Percentiles rank a stretch among this genome's conserved stretches.
phyloP scores from a whole-genome alignment of 768 basidiomycete genomes.

The Lactifluus volemus region DNA sequence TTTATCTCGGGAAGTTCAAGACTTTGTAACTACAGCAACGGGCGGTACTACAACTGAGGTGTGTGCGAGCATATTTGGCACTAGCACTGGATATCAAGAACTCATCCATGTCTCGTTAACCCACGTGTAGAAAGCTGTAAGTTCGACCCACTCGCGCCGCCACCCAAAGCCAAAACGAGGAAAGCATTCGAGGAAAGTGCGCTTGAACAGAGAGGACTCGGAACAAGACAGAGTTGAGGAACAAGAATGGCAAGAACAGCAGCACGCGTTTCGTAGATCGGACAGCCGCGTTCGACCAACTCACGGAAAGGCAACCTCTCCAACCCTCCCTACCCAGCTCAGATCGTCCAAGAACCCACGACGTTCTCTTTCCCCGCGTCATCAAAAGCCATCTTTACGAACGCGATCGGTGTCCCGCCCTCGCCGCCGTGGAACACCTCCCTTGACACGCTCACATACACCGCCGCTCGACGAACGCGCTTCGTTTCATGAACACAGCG shows the following conservation, averaged over 20 bases:
- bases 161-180: background rate
- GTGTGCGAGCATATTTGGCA: background rate
- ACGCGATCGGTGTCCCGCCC: background rate
- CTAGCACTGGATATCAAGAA: background rate
- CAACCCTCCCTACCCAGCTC: background rate
- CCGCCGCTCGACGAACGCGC: background rate
- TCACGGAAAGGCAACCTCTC: slow-evolving; percentile 8
- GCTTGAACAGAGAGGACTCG: background rate
- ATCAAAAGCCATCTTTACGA: background rate
- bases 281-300: background rate
- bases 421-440: background rate
- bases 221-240: background rate
- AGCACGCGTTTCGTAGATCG: background rate
- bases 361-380: background rate
- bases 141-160: background rate
- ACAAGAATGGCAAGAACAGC: slow-evolving; percentile 2
- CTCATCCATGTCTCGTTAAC: background rate
- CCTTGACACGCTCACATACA: background rate
- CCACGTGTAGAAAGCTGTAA: background rate
- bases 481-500: background rate
- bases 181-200: background rate
- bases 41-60: slow-evolving; percentile 28
- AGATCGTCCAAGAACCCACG: background rate
- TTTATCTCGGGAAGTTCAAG: slow-evolving; percentile 61
- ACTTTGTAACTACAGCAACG: slow-evolving; percentile 61